A percentile compares a stretch with the other conserved stretches of the same genome.
Conservation (phyloP, 257 asterid species). For the Jaltomata sinuosa region DNA sequence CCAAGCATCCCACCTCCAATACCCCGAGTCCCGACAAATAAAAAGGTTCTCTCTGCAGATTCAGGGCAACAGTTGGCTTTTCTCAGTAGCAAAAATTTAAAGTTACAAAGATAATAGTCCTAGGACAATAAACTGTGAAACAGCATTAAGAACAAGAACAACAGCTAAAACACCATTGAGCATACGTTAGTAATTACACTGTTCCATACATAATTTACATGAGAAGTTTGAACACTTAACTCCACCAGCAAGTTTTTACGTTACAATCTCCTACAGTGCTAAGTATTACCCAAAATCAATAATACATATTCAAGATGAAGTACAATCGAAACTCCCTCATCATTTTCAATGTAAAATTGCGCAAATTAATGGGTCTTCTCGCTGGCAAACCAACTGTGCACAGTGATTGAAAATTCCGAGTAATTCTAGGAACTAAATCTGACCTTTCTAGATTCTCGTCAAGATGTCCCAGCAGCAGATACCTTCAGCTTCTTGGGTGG, state of each 20-base stretch:
- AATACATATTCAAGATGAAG: neutral
- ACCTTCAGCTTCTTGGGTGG: constrained; percentile 33
- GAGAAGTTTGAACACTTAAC: neutral
- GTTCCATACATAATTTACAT: neutral
- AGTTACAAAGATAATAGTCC: neutral
- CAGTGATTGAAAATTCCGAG: neutral
- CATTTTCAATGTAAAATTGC: neutral
- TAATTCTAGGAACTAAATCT: neutral
- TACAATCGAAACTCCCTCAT: neutral
- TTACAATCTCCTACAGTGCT: neutral
- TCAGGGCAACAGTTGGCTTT: neutral
- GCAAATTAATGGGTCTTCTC: neutral
- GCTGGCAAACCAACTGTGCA: neutral
- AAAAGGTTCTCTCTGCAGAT: neutral
- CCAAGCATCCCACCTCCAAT: neutral
- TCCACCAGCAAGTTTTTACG: neutral
- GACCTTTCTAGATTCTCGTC: neutral
- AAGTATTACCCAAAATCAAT: neutral
- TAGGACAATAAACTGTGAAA: neutral
- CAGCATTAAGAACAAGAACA: neutral
- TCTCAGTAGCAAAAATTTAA: neutral
- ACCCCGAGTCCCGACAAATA: neutral
- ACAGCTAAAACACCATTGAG: neutral
- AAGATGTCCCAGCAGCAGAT: constrained; percentile 7
- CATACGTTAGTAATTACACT: neutral